Percentiles rank a stretch among this genome's conserved stretches.
Conservation (phyloP, 2,329 filamentous ascomycete genomes). For the Fusarium sp. region DNA sequence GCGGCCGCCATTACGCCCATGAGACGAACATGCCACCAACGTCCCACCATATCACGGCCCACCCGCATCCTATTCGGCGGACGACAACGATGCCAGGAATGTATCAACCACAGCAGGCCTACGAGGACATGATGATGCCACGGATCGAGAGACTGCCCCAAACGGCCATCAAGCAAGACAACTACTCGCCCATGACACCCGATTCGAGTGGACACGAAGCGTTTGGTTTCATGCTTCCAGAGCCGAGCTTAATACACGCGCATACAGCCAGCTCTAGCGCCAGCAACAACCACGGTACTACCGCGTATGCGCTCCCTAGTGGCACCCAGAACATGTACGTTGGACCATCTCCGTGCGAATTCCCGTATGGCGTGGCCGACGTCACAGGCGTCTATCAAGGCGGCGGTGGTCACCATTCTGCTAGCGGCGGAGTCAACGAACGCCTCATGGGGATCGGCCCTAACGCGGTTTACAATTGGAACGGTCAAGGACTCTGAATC, state of each 20-base stretch:
- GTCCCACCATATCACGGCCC: conserved; percentile 36
- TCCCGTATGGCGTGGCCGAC: conserved; percentile 48
- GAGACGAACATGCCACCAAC: conserved; percentile 43
- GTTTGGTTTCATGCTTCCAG: conserved; percentile 44
- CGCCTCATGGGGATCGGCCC: conserved; percentile 40
- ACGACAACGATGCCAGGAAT: conserved; percentile 44
- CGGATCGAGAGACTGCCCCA: conserved; percentile 45
- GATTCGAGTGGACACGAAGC: conserved; percentile 31
- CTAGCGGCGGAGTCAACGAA: conserved; percentile 41
- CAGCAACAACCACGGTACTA: conserved; percentile 27
- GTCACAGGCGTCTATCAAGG: conserved; percentile 49
- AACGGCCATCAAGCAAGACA: conserved; percentile 38
- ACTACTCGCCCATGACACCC: conserved; percentile 44
- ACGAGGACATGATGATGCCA: conserved; percentile 42
- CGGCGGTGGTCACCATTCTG: conserved; percentile 24
- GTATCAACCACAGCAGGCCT: conserved; percentile 40
- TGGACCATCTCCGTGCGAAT: conserved; percentile 40
- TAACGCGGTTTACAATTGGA: conserved; percentile 40
- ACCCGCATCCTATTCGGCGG: conserved; percentile 35
- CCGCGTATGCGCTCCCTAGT: conserved; percentile 40
- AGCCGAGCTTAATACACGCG: conserved; percentile 39
- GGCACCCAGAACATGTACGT: conserved; percentile 43
- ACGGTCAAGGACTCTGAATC: conserved; percentile 36
- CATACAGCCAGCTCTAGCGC: conserved; percentile 26
- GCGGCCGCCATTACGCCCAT: conserved; percentile 45